A percentile compares a stretch with the other conserved stretches of the same genome.
Evolutionary conservation across 257 asterid species (phyloP).

Genomic region (Primulina tabacum): DNA sequence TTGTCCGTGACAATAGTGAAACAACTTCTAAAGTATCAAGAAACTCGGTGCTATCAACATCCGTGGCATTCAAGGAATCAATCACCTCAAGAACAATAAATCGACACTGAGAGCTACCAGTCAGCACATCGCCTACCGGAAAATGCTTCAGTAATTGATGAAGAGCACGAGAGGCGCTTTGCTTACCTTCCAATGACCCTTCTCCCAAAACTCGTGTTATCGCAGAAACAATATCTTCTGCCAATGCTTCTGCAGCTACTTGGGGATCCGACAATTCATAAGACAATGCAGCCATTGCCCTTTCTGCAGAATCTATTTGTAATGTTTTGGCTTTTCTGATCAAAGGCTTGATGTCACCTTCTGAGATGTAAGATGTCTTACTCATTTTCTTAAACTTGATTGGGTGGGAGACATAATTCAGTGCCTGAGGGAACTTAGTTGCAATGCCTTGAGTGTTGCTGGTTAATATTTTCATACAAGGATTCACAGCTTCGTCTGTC

Average conservation of each 20-base stretch:
- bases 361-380: slow-evolving; percentile 57
- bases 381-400: slow-evolving; percentile 38
- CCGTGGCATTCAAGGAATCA: slow-evolving; percentile 67
- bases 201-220: slow-evolving; percentile 66
- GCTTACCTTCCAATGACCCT: slow-evolving; percentile 72
- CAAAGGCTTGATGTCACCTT: slow-evolving; percentile 64
- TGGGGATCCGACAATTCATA: slow-evolving; percentile 64
- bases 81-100: slow-evolving; percentile 59
- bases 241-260: slow-evolving; percentile 74
- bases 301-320: slow-evolving; percentile 69
- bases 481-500: slow-evolving; percentile 62
- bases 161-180: slow-evolving; percentile 72
- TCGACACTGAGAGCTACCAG: slow-evolving; percentile 57
- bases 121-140: slow-evolving; percentile 65
- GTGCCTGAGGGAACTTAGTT: slow-evolving; percentile 72
- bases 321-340: slow-evolving; percentile 72
- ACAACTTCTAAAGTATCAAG: slow-evolving; percentile 61
- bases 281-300: slow-evolving; percentile 77
- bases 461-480: slow-evolving; percentile 60
- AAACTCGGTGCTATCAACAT: slow-evolving; percentile 52
- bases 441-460: slow-evolving; percentile 61
- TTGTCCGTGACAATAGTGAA: slow-evolving; percentile 50
- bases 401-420: slow-evolving; percentile 68
- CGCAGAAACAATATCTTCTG: slow-evolving; percentile 79
- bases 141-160: slow-evolving; percentile 68